Evolutionary conservation across 1,284 basidiomycete genomes (phyloP), one percentile per base, ranked within the genome.

Genomic region (Cerrena zonata): DNA sequence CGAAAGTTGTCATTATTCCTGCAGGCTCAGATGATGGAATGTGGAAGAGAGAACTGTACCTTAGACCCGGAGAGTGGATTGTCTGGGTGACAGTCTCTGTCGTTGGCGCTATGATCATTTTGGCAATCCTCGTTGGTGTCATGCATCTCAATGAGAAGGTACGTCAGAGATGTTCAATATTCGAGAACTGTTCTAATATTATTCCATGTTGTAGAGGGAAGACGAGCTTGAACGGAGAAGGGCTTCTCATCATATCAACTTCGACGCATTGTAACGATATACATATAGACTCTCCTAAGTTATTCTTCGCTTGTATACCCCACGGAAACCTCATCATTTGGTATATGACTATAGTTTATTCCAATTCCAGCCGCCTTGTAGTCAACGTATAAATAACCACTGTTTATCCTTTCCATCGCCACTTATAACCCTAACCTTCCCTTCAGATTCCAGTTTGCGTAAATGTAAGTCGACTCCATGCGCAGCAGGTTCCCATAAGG

Each of bases 1-100:
- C 92, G 3, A 94, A 95, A 61, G 82, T 99, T 5, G 87, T 99
- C n/a, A 91, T 99, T 58, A 83, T 89, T 40, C 94, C 94, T 0
- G 88, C 88, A 2, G 69, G 76, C 2, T 39, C 34, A 0, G 67
- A 62, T 5, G 72, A 76, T 10, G 69, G 75, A 22, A 70, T 71
- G 30, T 99, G 96, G 96, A 88, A 83, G 58, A 81, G 85, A 52
- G 90, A 97, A 72, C 71, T 99, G 52, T 99, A 92, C 65, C 70
- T 99, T 59, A 77, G 94, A 42, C 95, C 95, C 1, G 95, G 94
- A 13, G 90, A 94, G 59, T 99, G 95, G 94, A 92, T 98, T 56
- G 92, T 93, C 1, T 95, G 89, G 90, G 96, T 99, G 11, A 94
- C 89, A 2, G 69, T 93, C 38, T 91, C 89, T 0, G 84, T 97